Base-by-base conservation (phyloP, 306 rosid species). In the Casuarina cunninghamiana region DNA sequence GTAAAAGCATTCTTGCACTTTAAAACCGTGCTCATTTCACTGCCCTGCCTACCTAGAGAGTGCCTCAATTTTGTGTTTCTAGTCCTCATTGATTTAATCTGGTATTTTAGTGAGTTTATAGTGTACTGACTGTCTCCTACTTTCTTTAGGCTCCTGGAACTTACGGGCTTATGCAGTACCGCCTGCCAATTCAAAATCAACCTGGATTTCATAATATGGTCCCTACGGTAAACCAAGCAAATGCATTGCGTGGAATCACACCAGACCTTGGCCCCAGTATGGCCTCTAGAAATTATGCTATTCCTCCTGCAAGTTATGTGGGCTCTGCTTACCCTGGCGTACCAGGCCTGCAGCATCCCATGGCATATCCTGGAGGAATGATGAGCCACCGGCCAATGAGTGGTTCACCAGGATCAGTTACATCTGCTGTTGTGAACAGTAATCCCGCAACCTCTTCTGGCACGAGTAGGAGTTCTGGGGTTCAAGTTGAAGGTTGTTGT, bases 151-250 rank as follows among this genome's bases (percentile, higher is more conserved):
- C 93, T 78, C 90, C 96, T 58, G 98, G 91, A 69, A 83, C 88
- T 69, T 93, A 93, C 76, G 98, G 98, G 74, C 84, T 90, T 42
- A 80, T 96, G 98, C 98, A 87, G 13, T 96, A 93, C 86, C 99
- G 92, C 75, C 35, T 96, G 79, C 93, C 96, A 60, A 66, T 93
- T 91, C 99, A 93, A 81, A 96, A 90, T 85, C 98, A 93, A 83
- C 91, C 89, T 51, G 99, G 96, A 75, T 96, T 73, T 87, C 99
- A 88, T 72, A 93, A 87, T 84, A 91, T 96, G 93, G 82, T 89
- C 77, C 89, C 93, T 54, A 95, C 80, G 61, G 75, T 92, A 83
- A 95, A 88, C 82, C 99, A 96, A 86, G 99, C 92, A 84, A 93
- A 83, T 78, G 86, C 90, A 66, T 55, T 93, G 83, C 94, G 90